Evolutionary conservation across 345 rosid species (phyloP), one percentile per base, ranked within the genome.

Genomic region (Anacardium occidentale): DNA sequence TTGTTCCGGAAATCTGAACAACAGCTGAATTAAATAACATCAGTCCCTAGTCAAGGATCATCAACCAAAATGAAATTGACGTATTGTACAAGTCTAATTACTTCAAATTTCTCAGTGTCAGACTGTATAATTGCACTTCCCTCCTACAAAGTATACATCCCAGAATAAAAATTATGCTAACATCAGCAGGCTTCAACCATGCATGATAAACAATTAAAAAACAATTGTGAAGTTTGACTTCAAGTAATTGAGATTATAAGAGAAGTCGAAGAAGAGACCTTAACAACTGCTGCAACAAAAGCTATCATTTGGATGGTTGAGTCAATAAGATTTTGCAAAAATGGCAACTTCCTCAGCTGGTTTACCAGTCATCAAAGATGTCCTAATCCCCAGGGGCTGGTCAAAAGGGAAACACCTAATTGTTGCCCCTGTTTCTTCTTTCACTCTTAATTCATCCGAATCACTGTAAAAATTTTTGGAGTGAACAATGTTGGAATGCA

Each of bases 351-450:
- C 95, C 21, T 86, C 82, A 0, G 95, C 95, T 48, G 89, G 80
- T 51, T 84, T 85, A 71, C 97, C 91, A 0, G 97, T 92, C 98
- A 92, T 89, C 77, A 95, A 78, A 81, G 98, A 95, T 60, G 83
- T 80, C 79, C 89, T 92, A 54, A 63, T 76, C 62, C 85, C 94
- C 59, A 56, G 73, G 4, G 89, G 83, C 83, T 95, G 99, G 59
- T 91, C 84, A 26, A 95, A 95, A 17, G 99, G 98, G 76, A 84
- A 95, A 85, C 98, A 92, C 22, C 98, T 71, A 68, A 92, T 89
- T 22, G 98, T 92, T 70, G 97, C 99, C 24, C 98, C 94, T 1
- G 98, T 92, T 85, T 95, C 99, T 81, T 95, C 99, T 79, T 92
- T 92, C 25, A 95, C 91, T 83, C 73, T 86, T 74, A 83, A 57